A percentile compares a stretch with the other conserved stretches of the same genome.
Evolutionary conservation across 1,284 basidiomycete genomes (phyloP).

Genomic region (Heterobasidion annosum): DNA sequence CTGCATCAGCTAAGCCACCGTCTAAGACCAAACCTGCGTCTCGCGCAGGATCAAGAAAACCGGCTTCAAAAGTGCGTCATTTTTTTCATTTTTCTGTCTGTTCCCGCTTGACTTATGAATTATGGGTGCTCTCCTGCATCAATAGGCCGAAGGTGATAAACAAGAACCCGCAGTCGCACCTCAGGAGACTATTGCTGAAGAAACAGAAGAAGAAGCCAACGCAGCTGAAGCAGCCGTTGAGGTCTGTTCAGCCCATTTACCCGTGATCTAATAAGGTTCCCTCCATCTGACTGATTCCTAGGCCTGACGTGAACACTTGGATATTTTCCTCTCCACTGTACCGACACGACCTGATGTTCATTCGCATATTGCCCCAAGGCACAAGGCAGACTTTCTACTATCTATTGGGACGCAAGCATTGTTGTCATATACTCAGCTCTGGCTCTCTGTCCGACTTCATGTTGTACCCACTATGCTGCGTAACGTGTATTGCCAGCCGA

Average conservation of each 20-base stretch:
- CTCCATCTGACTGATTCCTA: neutral
- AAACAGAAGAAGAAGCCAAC: constrained; percentile 5
- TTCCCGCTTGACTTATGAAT: neutral
- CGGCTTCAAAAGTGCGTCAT: constrained; percentile 6
- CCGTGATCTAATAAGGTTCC: neutral
- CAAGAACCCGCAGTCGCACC: neutral
- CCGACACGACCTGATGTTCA: neutral
- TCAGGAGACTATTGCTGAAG: constrained; percentile 8
- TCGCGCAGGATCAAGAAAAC: constrained; percentile 6
- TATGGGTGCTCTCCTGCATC: neutral
- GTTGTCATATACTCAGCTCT: neutral
- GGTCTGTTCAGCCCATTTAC: neutral
- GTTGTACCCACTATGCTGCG: neutral
- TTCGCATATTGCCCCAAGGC: neutral
- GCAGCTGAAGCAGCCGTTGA: constrained; percentile 9
- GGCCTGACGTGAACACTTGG: neutral
- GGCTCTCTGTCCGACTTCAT: neutral
- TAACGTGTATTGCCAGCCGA: neutral
- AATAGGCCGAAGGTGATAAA: constrained; percentile 5
- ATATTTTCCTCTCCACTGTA: neutral
- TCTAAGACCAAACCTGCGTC: constrained; percentile 9
- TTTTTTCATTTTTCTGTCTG: neutral
- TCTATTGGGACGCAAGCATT: neutral
- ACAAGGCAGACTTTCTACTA: neutral
- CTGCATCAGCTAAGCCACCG: constrained; percentile 6